Evolutionary conservation across 1,139 yeast genomes (phyloP), one percentile per base, ranked within the genome.

Genomic region (Citeromyces hawaiiensis): DNA sequence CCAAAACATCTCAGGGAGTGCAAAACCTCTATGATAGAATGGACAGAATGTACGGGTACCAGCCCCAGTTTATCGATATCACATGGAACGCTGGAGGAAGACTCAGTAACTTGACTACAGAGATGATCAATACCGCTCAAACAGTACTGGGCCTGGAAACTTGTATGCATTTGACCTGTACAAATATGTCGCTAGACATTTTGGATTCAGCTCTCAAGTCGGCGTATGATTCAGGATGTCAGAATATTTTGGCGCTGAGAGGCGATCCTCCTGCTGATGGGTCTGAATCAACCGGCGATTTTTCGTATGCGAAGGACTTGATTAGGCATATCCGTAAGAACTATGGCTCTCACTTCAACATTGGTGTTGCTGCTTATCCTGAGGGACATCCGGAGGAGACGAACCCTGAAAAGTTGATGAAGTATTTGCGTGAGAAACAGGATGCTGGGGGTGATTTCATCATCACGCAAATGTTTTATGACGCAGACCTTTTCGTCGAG

Each of bases 21-120:
- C 96, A 88, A 58, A 91, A 91, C 56, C 68, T 91, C 43, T 91
- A 88, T 61, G 98, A 91, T 58, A 73, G 98, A 57, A 91, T 91
- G 93, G 97, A 91, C 56, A 75, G 96, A 59, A 91, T 91, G 98
- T 86, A 85, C 59, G 88, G 83, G 48, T 68, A 88, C 52, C 81
- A 82, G 47, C 98, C 98, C 1, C 76, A 83, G 46, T 91, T 91
- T 57, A 79, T 91, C 44, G 98, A 91, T 56, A 83, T 91, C 47
- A 91, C 98, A 1, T 91, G 98, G 98, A 88, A 88, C 53, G 98
- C 98, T 2, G 98, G 98, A 36, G 97, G 97, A 7, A 69, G 88
- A 43, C 64, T 83, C 38, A 79, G 94, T 5, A 74, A 75, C 39
- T 64, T 85, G 50, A 83, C 96, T 36, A 81, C 85, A 41, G 97